Percentiles rank a stretch among this genome's conserved stretches.
phyloP scores from a whole-genome alignment of 225 moss, liverwort and hornwort genomes.

The Sphagnum contortum region DNA sequence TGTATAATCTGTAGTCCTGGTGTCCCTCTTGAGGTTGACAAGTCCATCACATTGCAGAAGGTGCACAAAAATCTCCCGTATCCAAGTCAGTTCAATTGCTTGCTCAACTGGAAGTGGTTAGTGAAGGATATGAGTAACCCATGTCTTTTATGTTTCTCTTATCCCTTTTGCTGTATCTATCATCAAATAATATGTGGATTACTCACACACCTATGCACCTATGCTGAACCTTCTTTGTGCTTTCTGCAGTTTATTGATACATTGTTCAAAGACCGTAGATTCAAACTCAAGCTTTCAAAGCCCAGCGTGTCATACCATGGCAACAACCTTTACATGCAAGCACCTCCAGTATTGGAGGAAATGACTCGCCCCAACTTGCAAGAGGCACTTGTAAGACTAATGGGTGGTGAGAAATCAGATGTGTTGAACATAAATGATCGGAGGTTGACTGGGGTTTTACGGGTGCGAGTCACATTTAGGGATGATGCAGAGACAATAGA shows the following conservation, averaged over 20 bases:
- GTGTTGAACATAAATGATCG: conserved; percentile 80
- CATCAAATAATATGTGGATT: too few species aligned
- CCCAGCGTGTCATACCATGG: conserved; percentile 91
- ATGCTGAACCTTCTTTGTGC: background rate
- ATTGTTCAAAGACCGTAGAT: conserved; percentile 73
- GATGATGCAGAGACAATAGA: conserved; percentile 56
- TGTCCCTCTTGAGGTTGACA: conserved; percentile 79
- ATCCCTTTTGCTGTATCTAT: too few species aligned
- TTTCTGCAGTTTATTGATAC: conserved; percentile 70
- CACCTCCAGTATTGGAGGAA: conserved; percentile 88
- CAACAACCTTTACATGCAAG: conserved; percentile 92
- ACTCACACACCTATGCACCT: too few species aligned
- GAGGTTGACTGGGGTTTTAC: conserved; percentile 68
- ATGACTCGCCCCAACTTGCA: conserved; percentile 73
- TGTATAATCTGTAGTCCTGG: conserved; percentile 97
- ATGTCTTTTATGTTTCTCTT: too few species aligned
- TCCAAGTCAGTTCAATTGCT: too few species aligned
- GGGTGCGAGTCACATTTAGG: conserved; percentile 66
- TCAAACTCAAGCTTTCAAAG: conserved; percentile 73
- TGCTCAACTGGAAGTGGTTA: too few species aligned
- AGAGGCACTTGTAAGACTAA: conserved; percentile 44
- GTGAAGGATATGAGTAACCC: too few species aligned
- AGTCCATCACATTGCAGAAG: conserved; percentile 69
- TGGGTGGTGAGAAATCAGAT: conserved; percentile 59
- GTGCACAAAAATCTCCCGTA: conserved; percentile 9